Base-by-base conservation (phyloP, 1,284 basidiomycete genomes). In the Jaminaea rosea region DNA sequence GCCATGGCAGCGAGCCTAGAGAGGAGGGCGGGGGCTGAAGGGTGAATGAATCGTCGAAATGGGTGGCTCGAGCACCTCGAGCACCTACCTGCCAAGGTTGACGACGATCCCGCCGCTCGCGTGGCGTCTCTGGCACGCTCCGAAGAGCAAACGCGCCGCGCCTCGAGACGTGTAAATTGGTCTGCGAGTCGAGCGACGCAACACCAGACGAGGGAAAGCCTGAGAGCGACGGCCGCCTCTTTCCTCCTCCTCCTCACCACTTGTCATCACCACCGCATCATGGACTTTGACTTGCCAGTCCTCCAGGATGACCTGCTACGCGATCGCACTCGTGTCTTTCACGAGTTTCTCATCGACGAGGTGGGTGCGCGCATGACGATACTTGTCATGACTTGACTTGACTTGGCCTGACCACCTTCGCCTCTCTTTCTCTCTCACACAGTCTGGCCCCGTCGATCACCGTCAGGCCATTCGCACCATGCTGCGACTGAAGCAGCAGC, bases 291-390 rank as follows among this genome's bases (percentile, higher is more conserved):
- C 15, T 32, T 65, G 26, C 67, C 67, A 27, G 46, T 60, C 52
- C 60, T 72, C 31, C 62, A 64, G 36, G 71, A 73, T 29, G 71
- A 73, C 41, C 52, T 72, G 37, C 53, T 64, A 10, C 53, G 60
- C 4, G 71, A 73, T 49, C 62, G 69, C 27, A 62, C 67, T 24
- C 83, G 86, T 66, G 79, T 85, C 49, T 91, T 94, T 67, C 83
- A 86, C 68, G 88, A 90, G 63, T 96, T 96, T 67, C 81, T 96
- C 19, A 84, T 85, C 62, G 83, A 85, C 26, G 85, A 87, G 57
- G 85, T 86, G 17, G 75, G 82, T 55, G n/a, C n/a, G n/a, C 34
- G 4, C 6, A 4, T n/a, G 34, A 7, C 4, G 3, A 11, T 3
- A 23, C n/a, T 34, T 44, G 31, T 26, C 45, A 24, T 39, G 34